Base-by-base conservation (phyloP, 2,329 filamentous ascomycete genomes). In the Hortaea sp. region DNA sequence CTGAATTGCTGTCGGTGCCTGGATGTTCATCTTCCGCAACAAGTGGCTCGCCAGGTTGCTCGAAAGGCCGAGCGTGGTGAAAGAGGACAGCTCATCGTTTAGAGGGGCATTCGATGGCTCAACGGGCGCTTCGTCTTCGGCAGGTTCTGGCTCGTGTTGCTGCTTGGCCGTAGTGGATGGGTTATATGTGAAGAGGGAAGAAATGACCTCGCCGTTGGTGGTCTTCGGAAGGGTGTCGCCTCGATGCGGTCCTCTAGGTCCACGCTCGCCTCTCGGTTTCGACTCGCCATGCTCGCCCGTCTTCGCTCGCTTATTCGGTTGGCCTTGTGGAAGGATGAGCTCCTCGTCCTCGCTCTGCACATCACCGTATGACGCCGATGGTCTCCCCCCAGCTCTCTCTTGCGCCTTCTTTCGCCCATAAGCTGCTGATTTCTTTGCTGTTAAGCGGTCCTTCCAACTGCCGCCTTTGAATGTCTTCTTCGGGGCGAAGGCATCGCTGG, bases 1-100 rank as follows among this genome's bases (percentile, higher is more conserved):
- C 68, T 98, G 92, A 62, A 98, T 95, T 0, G 87, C 88, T 0
- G 92, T 98, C 5, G 92, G 92, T 0, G 87, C 85, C 62, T 89
- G 92, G 63, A 98, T 77, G 47, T 84, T 78, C 66, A 98, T 81
- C 67, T 95, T 97, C 39, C 81, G 80, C 5, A 87, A 75, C 28
- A 98, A 71, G 65, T 95, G 89, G 43, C 83, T 77, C 7, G 92
- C 88, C 27, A 98, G 72, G 7, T 80, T 79, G 1, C 83, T 75
- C 4, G 88, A 92, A 48, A 98, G 72, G 5, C 90, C 90, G 29
- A 98, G 74, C 0, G 83, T 84, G 29, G 82, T 87, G 61, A 98
- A 98, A 13, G 84, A 94, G 50, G 85, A 85, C 29, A 88, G 78
- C 54, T 90, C 88, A 48, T 85, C 84, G 7, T 82, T 79, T 7